Evolutionary conservation across 495 filamentous ascomycete genomes (phyloP).

Genomic region (Friedmanniomyces simplex): DNA sequence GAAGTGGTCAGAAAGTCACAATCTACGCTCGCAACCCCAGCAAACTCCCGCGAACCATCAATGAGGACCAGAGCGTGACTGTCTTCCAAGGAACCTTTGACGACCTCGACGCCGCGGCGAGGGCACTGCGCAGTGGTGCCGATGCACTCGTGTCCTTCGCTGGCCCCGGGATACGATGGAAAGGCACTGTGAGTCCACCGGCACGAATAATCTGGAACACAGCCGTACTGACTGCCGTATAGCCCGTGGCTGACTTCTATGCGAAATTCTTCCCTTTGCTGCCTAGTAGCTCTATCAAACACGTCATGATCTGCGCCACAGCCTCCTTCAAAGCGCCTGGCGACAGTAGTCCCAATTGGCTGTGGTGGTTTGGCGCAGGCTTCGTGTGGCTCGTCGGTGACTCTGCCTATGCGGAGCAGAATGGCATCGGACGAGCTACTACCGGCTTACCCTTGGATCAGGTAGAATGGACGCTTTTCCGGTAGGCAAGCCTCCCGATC

Average conservation of each 20-base stretch:
- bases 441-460: not conserved
- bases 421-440: not conserved
- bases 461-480: not conserved
- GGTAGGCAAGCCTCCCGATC: not conserved
- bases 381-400: not conserved
- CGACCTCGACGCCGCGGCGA: not conserved
- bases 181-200: slow-evolving; percentile 1
- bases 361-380: not conserved
- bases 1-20: slow-evolving; percentile 1
- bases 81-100: not conserved
- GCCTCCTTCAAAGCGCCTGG: not conserved
- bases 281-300: not conserved
- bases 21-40: slow-evolving; percentile 5
- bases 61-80: not conserved
- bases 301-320: not conserved
- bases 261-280: not conserved
- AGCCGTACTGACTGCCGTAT: not conserved
- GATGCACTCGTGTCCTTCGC: slow-evolving; percentile 5
- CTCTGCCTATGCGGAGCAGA: not conserved
- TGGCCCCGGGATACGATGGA: not conserved
- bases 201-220: not conserved
- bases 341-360: not conserved
- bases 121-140: not conserved
- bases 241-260: slow-evolving; percentile 4
- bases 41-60: not conserved